Evolutionary conservation across 1,284 basidiomycete species (phyloP).

Genomic region (Ceratobasidium sp.): DNA sequence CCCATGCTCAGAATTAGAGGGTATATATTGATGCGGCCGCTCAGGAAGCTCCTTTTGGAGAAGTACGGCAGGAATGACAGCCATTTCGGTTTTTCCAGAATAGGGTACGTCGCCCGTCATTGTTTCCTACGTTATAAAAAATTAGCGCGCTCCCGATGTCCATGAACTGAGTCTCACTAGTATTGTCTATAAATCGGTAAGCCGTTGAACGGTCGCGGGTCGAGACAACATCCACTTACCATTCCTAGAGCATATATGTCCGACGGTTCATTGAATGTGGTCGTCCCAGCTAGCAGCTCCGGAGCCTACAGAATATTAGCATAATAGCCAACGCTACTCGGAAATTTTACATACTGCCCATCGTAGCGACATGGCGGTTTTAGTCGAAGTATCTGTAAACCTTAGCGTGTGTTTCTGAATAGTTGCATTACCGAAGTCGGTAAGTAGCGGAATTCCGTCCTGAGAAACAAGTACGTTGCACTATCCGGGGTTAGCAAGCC

Average conservation of each 20-base stretch:
- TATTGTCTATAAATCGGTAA: not conserved
- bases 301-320: not conserved
- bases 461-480: conserved; percentile 4
- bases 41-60: not conserved
- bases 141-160: not conserved
- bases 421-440: conserved; percentile 12
- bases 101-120: conserved; percentile 13
- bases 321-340: too few relatives aligned
- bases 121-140: not conserved
- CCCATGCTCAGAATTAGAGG: not conserved
- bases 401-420: not conserved
- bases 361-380: not conserved
- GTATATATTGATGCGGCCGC: conserved; percentile 15
- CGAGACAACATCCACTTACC: not conserved
- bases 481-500: not conserved
- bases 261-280: not conserved
- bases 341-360: conserved; percentile 8
- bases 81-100: not conserved
- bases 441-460: not conserved
- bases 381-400: not conserved
- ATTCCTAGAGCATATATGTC: conserved; percentile 31
- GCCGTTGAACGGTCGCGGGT: not conserved
- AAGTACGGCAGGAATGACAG: not conserved
- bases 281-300: not conserved
- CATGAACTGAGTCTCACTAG: not conserved